Evolutionary conservation across 1,284 basidiomycete species (phyloP), one percentile per base, ranked within the genome.

Genomic region (Pseudozyma hubeiensis): DNA sequence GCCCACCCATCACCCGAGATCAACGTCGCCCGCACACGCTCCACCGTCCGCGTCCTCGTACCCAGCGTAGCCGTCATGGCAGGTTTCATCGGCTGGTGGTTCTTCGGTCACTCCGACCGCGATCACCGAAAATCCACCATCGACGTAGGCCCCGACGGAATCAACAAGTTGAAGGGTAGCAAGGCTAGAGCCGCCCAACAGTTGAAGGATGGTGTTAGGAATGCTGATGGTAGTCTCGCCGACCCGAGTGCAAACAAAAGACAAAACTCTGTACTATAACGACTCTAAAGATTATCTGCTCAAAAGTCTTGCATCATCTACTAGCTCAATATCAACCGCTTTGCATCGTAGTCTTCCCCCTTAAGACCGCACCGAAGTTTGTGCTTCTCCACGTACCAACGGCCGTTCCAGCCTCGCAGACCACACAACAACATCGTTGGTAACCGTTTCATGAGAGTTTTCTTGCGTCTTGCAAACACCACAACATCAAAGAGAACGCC

Each of bases 21-120:
- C 55, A 65, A 64, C 58, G 55, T 67, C 37, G 60, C 64, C 1
- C 60, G 68, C 2, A 71, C 68, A 2, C 57, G 58, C 40, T 37
- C 73, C 3, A 75, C 73, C 19, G 7, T 72, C 17, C 64, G 73
- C 46, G 73, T 75, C 9, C 68, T 75, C 33, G 68, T 72, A 0
- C 73, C 73, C 31, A 64, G 60, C 2, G 68, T 75, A 3, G 63
- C 58, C 1, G 29, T 75, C 52, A 72, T 75, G 64, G 35, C 62
- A 17, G 67, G 39, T 0, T 71, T 72, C 57, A 75, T 75, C 49
- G 64, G 64, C 16, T 75, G 73, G 73, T 75, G 73, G 73, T 75
- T 75, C 68, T n/a, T 75, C 47, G 68, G 64, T 45, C 67, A 75
- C 58, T 33, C 46, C n/a, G 47, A 68, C 44, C 68, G 73, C 0